phyloP scores from a whole-genome alignment of 352 stramenopile species.

The Hyaloperonospora arabidopsidis region DNA sequence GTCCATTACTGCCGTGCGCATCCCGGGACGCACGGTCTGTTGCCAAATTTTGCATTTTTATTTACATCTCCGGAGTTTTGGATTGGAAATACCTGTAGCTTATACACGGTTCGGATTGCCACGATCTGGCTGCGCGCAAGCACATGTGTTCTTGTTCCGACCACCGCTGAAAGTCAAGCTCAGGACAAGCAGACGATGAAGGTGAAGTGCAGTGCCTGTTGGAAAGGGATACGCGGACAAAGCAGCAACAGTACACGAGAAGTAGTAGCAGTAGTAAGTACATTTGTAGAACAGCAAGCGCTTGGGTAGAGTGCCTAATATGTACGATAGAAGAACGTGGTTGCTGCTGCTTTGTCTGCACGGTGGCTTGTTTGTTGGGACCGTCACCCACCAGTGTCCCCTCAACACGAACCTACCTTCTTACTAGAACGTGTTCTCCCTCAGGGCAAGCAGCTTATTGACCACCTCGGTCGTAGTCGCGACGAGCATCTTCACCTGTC shows the following conservation, averaged over 20 bases:
- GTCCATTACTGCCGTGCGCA: constrained; percentile 8
- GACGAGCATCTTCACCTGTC: constrained; percentile 6
- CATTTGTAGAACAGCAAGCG: constrained; percentile 42
- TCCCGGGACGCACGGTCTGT: constrained; percentile 11
- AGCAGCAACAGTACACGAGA: constrained; percentile 27
- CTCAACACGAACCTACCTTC: constrained; percentile 1
- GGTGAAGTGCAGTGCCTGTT: constrained; percentile 25
- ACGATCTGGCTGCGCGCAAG: constrained; percentile 20
- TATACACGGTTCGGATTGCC: constrained; percentile 33
- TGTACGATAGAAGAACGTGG: constrained; percentile 36
- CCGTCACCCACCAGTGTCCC: not conserved
- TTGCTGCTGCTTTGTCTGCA: too few relatives aligned
- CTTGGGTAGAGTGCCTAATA: constrained; percentile 22
- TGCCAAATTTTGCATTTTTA: constrained; percentile 34
- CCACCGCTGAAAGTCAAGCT: constrained; percentile 18
- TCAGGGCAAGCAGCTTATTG: not conserved
- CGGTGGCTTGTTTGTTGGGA: too few relatives aligned
- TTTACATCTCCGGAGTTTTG: constrained; percentile 40
- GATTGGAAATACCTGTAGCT: constrained; percentile 31
- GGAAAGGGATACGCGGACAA: constrained; percentile 23
- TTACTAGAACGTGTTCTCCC: constrained; percentile 5
- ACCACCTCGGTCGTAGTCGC: not conserved
- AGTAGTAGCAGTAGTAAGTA: constrained; percentile 41
- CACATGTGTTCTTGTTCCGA: constrained; percentile 16
- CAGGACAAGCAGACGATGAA: constrained; percentile 20